Evolutionary conservation across 2,329 filamentous ascomycete genomes (phyloP), one percentile per base, ranked within the genome.

Genomic region (Juglanconis sp.): DNA sequence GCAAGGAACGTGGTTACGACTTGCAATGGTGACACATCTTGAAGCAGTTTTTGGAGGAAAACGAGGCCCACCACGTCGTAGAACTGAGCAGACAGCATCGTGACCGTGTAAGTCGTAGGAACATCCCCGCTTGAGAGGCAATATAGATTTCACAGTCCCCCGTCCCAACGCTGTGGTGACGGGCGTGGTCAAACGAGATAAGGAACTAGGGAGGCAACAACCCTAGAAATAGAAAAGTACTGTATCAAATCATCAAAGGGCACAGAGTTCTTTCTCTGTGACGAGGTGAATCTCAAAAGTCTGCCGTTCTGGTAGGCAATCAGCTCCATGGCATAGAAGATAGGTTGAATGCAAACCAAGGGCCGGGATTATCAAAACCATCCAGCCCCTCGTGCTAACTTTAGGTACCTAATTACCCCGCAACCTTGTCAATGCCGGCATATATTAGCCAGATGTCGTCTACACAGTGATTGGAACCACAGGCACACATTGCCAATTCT

Each of bases 1-100:
- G 59, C 24, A 4, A 69, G 35, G 34, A 67, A 59, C 8, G 66
- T 68, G 3, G 48, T 47, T 34, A 65, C 38, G 32, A 36, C 30
- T 30, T 36, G 11, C 7, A 53, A 52, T 11, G 47, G 31, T 4
- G 59, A 49, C 8, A 36, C 36, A 40, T 54, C 38, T 8, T 48
- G 57, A 2, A 60, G 35, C 5, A 55, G 35, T 8, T 47, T 47
- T 13, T 57, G 59, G 32, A 54, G 13, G 44, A 48, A 17, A 32
- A 34, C 36, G 5, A 56, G 44, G 40, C 52, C 49, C 8, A 57
- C 31, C 17, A 47, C 38, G 49, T 40, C 48, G 42, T 57, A 42
- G 56, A 61, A 48, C 15, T 50, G 59, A 17, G 47, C 47, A 24
- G 56, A 54, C 30, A 62, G 49, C 59, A 64, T 64, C 6, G 8